Base-by-base conservation (phyloP, 768 basidiomycete species). In the Termitomyces sp. region DNA sequence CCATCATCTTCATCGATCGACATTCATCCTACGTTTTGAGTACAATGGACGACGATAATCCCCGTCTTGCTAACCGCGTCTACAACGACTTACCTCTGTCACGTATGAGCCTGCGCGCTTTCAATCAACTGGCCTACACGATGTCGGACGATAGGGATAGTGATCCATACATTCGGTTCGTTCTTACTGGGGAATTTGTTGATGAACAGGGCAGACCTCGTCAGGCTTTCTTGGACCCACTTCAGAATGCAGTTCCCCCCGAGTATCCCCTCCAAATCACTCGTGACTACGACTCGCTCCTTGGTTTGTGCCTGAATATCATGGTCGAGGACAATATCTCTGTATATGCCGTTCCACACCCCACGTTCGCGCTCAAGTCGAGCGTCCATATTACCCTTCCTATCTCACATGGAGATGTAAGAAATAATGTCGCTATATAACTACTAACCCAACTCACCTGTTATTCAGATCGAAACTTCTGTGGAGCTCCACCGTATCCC, bases 271-370 rank as follows among this genome's bases (percentile, higher is more conserved):
- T 65, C 18, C 48, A 35, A 5, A 45, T 63, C 9, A 28, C 52
- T 6, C 38, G 61, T 0, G 63, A 70, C 52, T 64, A 59, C 47
- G 68, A 68, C 46, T 70, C 68, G 1, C 50, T 60, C 1, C 44
- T 66, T 0, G 66, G 67, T 1, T 49, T 68, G 9, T 16, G 56
- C 0, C 3, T 47, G 11, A 28, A 58, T 2, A 62, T 69, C 26
- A 22, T 60, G n/a, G 52, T 64, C 3, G 3, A 28, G 1, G 14
- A 18, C 7, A 32, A 58, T 3, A 52, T 68, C 20, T 47, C 57
- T 1, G 45, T 57, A 0, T 58, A n/a, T 20, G 46, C 52, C 3
- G 20, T 54, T 6, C 40, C 40, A 3, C 40, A 30, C 10, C 16
- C 40, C 1, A 30, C 6, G 2, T 53, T 53, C 2, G 4, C 28